These are phyloP conservation scores for Fraxinus anomala DNA, from an alignment of 257 asterid genomes.

Conservation along the genomic window DNA sequence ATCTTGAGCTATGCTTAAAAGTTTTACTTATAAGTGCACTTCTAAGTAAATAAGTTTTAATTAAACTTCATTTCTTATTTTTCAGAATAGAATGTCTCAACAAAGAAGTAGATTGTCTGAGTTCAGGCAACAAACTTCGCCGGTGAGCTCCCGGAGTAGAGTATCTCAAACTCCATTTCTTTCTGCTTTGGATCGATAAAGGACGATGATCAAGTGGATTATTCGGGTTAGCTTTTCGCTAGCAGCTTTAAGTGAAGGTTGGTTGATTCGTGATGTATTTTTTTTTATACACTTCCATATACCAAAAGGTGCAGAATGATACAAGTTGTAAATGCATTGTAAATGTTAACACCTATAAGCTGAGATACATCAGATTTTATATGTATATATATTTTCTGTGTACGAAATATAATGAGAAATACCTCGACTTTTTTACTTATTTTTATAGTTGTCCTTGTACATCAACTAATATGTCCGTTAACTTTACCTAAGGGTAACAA, in stretches of 20 bases:
- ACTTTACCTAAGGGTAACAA: no score
- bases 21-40: background rate
- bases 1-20: background rate
- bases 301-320: background rate
- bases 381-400: background rate
- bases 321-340: background rate
- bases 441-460: background rate
- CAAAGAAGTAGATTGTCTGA: constrained; percentile 72
- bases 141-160: constrained; percentile 37
- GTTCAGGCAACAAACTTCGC: constrained; percentile 60
- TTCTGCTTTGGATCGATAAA: constrained; percentile 70
- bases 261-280: constrained; percentile 8
- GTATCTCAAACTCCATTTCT: constrained; percentile 43
- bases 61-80: constrained; percentile 20
- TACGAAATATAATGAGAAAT: background rate
- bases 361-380: background rate
- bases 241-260: background rate
- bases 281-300: background rate
- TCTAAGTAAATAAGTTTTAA: background rate
- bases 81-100: constrained; percentile 65
- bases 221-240: constrained; percentile 18
- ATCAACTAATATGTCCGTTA: background rate
- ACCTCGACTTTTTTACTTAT: background rate
- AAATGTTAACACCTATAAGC: background rate
- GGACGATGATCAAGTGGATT: background rate